Conservation (phyloP, 2,329 filamentous ascomycete genomes). For the Aspergillus quadricinctus region DNA sequence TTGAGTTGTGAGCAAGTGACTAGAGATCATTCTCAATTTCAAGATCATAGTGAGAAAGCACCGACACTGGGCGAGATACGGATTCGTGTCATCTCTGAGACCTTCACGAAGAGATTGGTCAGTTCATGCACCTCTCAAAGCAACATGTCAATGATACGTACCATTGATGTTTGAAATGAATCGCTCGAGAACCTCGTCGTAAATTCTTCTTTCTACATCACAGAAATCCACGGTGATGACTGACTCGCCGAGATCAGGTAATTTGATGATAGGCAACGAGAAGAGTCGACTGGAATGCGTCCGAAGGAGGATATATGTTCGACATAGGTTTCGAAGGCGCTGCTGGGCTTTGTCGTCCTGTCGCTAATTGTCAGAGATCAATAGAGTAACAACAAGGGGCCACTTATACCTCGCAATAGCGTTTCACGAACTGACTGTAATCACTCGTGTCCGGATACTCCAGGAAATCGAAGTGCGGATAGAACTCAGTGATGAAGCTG, state of each 20-base stretch:
- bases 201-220: conserved; percentile 49
- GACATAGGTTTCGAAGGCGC: conserved; percentile 27
- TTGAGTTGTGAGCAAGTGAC: conserved; percentile 48
- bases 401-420: conserved; percentile 21
- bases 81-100: conserved; percentile 1
- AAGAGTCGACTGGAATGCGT: conserved; percentile 54
- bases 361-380: not conserved
- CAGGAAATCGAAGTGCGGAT: conserved; percentile 36
- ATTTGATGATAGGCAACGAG: conserved; percentile 49
- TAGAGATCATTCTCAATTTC: conserved; percentile 49
- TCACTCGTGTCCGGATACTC: conserved; percentile 23
- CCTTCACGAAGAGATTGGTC: conserved; percentile 28
- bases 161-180: conserved; percentile 32
- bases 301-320: conserved; percentile 50
- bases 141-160: conserved; percentile 6
- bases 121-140: conserved; percentile 1
- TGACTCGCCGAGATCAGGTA: conserved; percentile 47
- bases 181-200: conserved; percentile 47
- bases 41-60: conserved; percentile 47
- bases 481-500: conserved; percentile 35
- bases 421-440: conserved; percentile 20
- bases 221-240: conserved; percentile 48
- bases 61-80: conserved; percentile 24
- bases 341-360: conserved; percentile 9
- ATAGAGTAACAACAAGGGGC: not conserved